phyloP scores from a whole-genome alignment of 2,329 filamentous ascomycete genomes.

The Verticillium nubilum region DNA sequence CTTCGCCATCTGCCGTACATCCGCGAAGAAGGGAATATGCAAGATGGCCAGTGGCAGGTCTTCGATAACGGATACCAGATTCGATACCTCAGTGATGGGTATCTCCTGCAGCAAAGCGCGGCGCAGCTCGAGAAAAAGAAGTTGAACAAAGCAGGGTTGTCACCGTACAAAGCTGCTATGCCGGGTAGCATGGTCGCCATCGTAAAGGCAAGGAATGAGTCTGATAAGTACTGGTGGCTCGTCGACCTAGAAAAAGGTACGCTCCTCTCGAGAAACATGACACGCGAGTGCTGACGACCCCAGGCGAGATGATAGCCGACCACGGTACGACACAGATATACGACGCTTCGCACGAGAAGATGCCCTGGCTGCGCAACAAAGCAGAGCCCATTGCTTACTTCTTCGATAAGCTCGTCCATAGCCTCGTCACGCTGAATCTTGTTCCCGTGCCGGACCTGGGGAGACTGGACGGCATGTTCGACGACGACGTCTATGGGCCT shows the following conservation, averaged over 20 bases:
- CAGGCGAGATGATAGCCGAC: not conserved
- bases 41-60: not conserved
- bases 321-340: not conserved
- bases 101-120: conserved; percentile 23
- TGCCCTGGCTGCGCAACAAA: not conserved
- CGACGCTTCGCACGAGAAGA: not conserved
- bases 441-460: not conserved
- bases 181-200: not conserved
- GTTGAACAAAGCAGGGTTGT: not conserved
- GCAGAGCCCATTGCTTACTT: not conserved
- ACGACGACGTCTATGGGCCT: not conserved
- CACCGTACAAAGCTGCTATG: not conserved
- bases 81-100: conserved; percentile 1
- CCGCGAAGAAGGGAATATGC: not conserved
- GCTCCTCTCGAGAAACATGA: not conserved
- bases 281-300: not conserved
- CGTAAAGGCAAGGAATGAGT: conserved; percentile 4
- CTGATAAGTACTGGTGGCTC: conserved; percentile 3
- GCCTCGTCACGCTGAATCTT: not conserved
- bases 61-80: not conserved
- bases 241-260: not conserved
- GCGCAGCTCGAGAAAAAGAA: conserved; percentile 3
- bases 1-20: conserved; percentile 5
- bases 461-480: not conserved
- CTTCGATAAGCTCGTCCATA: not conserved